Conservation (phyloP, 2,329 filamentous ascomycete genomes). For the Penicillium sp. region DNA sequence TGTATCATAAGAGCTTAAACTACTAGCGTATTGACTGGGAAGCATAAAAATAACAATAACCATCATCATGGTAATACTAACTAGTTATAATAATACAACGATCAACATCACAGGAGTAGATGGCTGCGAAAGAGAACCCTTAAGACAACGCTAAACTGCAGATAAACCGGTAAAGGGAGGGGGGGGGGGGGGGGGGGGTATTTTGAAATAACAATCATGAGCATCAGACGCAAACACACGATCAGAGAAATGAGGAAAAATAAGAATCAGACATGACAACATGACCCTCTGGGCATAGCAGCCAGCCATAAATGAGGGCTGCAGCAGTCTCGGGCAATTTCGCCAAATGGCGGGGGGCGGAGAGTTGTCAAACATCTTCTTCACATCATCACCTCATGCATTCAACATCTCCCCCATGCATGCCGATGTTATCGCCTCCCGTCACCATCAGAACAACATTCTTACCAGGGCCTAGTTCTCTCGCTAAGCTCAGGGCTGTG, state of each 20-base stretch:
- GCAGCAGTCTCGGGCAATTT: no score
- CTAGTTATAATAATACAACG: neutral
- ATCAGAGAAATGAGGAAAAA: neutral
- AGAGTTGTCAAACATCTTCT: slow-evolving; percentile 10
- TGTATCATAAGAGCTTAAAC: no score
- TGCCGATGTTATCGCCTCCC: slow-evolving; percentile 24
- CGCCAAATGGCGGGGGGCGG: neutral
- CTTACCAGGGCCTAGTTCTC: slow-evolving; percentile 26
- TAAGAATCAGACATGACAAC: no score
- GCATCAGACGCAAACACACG: neutral
- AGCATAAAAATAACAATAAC: no score
- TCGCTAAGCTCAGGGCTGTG: slow-evolving; percentile 19
- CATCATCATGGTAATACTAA: no score
- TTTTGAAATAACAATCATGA: slow-evolving; percentile 1
- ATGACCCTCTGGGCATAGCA: no score
- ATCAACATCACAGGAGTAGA: neutral
- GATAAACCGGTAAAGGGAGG: no score
- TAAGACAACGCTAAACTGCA: neutral
- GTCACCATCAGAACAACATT: slow-evolving; percentile 30
- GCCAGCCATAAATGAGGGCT: no score
- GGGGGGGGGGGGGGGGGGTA: no score
- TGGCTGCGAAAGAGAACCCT: no score
- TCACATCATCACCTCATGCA: no score
- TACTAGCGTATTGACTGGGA: no score
- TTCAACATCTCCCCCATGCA: slow-evolving; percentile 1